Evolutionary conservation across 2,329 filamentous ascomycete species (phyloP).

Genomic region (Neopestalotiopsis clavispora): DNA sequence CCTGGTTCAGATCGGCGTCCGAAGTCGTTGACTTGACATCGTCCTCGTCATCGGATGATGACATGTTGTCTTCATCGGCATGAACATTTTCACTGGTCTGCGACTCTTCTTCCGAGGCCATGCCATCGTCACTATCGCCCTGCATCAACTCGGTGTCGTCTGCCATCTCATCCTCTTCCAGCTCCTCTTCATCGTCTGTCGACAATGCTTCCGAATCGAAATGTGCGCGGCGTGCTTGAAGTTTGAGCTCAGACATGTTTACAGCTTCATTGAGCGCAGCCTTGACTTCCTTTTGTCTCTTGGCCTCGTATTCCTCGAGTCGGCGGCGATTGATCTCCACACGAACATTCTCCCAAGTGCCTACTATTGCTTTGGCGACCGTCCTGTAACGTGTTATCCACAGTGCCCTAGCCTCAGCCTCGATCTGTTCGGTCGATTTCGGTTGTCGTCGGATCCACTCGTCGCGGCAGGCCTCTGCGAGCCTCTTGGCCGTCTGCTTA

Average conservation of each 20-base stretch:
- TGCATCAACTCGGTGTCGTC: conserved; percentile 47
- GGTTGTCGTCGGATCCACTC: conserved; percentile 77
- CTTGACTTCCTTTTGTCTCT: conserved; percentile 67
- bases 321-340: conserved; percentile 65
- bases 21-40: conserved; percentile 56
- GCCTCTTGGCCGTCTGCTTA: conserved; percentile 73
- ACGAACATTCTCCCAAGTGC: conserved; percentile 69
- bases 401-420: conserved; percentile 74
- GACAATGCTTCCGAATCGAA: conserved; percentile 56
- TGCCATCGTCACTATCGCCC: conserved; percentile 37
- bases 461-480: conserved; percentile 79
- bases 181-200: conserved; percentile 47
- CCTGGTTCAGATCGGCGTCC: conserved; percentile 71
- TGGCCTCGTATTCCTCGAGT: conserved; percentile 66
- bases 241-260: conserved; percentile 71
- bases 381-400: conserved; percentile 73
- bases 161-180: conserved; percentile 53
- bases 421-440: conserved; percentile 79
- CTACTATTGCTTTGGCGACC: conserved; percentile 62
- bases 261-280: conserved; percentile 76
- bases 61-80: conserved; percentile 64
- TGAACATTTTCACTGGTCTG: conserved; percentile 35
- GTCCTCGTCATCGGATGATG: conserved; percentile 66
- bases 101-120: conserved; percentile 45
- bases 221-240: conserved; percentile 63